A percentile compares a stretch with the other conserved stretches of the same genome.
phyloP scores from a whole-genome alignment of 2,329 filamentous ascomycete species.

The Cercospora sojina region DNA sequence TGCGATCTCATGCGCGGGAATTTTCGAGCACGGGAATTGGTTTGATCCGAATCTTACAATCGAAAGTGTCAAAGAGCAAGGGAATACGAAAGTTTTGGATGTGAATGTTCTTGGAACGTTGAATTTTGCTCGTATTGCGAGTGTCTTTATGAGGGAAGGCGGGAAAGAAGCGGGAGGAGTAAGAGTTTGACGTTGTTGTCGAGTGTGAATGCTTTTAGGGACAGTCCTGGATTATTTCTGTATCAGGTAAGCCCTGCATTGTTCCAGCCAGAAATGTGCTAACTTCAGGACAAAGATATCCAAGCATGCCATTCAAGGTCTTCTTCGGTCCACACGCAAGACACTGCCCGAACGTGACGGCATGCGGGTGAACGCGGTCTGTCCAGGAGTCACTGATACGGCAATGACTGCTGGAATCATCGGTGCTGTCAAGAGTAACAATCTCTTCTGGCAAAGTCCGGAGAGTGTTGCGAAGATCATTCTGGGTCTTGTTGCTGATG shows the following conservation, averaged over 20 bases:
- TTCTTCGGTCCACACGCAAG: slow-evolving; percentile 30
- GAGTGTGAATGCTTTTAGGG: slow-evolving; percentile 52
- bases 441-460: slow-evolving; percentile 25
- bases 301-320: slow-evolving; percentile 32
- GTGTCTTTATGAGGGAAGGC: slow-evolving; percentile 50
- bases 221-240: slow-evolving; percentile 49
- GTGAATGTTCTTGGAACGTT: slow-evolving; percentile 47
- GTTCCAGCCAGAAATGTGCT: not conserved
- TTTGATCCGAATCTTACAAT: slow-evolving; percentile 49
- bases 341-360: slow-evolving; percentile 28
- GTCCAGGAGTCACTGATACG: slow-evolving; percentile 47
- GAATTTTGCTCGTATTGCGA: slow-evolving; percentile 51
- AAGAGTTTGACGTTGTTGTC: slow-evolving; percentile 47
- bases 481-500: slow-evolving; percentile 34
- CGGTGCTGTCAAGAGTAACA: slow-evolving; percentile 20
- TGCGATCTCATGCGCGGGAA: slow-evolving; percentile 51
- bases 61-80: slow-evolving; percentile 42
- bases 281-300: slow-evolving; percentile 17
- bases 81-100: slow-evolving; percentile 44
- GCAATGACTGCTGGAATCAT: slow-evolving; percentile 33
- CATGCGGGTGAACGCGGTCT: slow-evolving; percentile 44
- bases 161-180: slow-evolving; percentile 33
- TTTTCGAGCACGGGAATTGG: slow-evolving; percentile 47
- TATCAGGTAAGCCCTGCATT: slow-evolving; percentile 37
- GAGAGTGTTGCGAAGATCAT: slow-evolving; percentile 30